These are phyloP conservation scores for Phaeolepiota aurea DNA, from an alignment of 768 basidiomycete genomes.

Conservation along the genomic window DNA sequence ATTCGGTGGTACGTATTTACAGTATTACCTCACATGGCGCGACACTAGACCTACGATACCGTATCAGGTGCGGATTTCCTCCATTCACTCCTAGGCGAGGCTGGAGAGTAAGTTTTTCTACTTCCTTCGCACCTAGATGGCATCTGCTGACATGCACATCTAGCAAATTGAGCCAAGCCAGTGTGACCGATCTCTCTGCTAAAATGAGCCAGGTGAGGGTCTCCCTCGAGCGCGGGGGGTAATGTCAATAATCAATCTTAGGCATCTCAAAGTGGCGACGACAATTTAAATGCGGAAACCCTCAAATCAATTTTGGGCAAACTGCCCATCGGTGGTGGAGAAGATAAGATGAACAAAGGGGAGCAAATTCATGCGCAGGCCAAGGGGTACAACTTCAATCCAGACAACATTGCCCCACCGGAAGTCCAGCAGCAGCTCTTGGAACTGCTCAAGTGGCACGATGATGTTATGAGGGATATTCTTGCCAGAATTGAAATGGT, in stretches of 20 bases:
- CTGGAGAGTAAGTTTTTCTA: constrained; percentile 40
- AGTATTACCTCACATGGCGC: no score
- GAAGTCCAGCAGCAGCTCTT: constrained; percentile 52
- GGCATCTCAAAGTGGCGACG: constrained; percentile 23
- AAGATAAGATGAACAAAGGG: constrained; percentile 43
- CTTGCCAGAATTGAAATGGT: constrained; percentile 54
- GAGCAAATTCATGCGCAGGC: constrained; percentile 46
- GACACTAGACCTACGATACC: no score
- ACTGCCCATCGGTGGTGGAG: constrained; percentile 42
- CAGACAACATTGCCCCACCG: constrained; percentile 52
- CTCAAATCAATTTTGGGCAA: constrained; percentile 40
- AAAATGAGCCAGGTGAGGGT: constrained; percentile 43
- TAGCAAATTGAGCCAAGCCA: constrained; percentile 52
- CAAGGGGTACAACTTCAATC: constrained; percentile 56
- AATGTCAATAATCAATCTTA: no score
- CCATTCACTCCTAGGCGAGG: constrained; percentile 57
- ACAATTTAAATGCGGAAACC: constrained; percentile 21
- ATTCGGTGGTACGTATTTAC: constrained; percentile 37
- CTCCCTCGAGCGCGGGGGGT: no score
- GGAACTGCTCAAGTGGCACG: constrained; percentile 55
- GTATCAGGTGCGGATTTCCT: constrained; percentile 54
- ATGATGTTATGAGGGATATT: constrained; percentile 45
- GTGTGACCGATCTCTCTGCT: constrained; percentile 46
- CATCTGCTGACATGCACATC: constrained; percentile 5
- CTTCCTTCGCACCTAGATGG: background rate